These are phyloP conservation scores for Penicillium lagena DNA, from an alignment of 495 filamentous ascomycete genomes.

Conservation along the genomic window DNA sequence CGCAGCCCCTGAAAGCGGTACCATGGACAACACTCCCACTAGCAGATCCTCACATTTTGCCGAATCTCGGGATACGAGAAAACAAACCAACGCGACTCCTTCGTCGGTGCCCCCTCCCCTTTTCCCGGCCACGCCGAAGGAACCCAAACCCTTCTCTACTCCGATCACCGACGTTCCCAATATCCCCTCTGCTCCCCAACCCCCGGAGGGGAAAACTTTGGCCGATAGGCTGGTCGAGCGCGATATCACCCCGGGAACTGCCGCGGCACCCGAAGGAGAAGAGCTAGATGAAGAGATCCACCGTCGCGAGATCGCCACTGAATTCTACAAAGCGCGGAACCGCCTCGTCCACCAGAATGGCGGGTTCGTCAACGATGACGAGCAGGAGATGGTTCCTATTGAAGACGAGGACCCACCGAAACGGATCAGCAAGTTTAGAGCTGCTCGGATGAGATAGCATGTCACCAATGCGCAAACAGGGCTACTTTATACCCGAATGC, in stretches of 20 bases:
- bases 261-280: constrained; percentile 50
- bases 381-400: constrained; percentile 53
- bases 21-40: constrained; percentile 1
- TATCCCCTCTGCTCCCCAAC: constrained; percentile 24
- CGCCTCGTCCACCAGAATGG: constrained; percentile 71
- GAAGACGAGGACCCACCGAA: constrained; percentile 56
- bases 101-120: constrained; percentile 22
- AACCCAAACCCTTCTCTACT: constrained; percentile 40
- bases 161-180: constrained; percentile 32
- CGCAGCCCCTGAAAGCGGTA: constrained; percentile 1
- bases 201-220: constrained; percentile 51
- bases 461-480: background rate
- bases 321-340: constrained; percentile 77
- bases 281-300: constrained; percentile 68
- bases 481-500: background rate
- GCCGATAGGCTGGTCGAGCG: constrained; percentile 60
- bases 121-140: constrained; percentile 36
- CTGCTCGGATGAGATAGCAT: constrained; percentile 59
- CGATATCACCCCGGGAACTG: constrained; percentile 17
- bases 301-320: constrained; percentile 67
- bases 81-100: constrained; percentile 12
- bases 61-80: constrained; percentile 10
- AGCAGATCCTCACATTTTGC: constrained; percentile 4
- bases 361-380: constrained; percentile 57
- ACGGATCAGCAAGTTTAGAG: constrained; percentile 84